Conservation (phyloP, 2,329 filamentous ascomycete genomes). For the Paecilomyces sp. region DNA sequence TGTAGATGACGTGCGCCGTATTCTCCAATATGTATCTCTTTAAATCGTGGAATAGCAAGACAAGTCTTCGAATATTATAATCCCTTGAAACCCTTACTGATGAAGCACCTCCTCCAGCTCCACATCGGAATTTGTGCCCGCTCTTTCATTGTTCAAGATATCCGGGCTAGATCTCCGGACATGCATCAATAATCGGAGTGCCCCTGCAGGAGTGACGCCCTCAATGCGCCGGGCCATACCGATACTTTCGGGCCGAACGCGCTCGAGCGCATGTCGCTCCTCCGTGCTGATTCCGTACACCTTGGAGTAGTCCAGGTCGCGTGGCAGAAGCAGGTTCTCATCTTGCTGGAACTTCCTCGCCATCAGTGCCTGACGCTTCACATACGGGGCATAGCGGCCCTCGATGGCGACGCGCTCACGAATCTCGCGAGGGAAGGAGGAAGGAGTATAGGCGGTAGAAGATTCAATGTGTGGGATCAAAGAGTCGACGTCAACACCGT, state of each 20-base stretch:
- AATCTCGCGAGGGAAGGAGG: constrained; percentile 49
- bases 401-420: constrained; percentile 70
- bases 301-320: constrained; percentile 66
- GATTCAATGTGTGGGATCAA: constrained; percentile 49
- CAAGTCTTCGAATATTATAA: not conserved
- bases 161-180: constrained; percentile 17
- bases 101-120: not conserved
- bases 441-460: constrained; percentile 36
- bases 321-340: constrained; percentile 65
- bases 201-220: constrained; percentile 51
- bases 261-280: constrained; percentile 64
- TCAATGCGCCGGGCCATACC: constrained; percentile 85
- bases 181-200: constrained; percentile 36
- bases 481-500: constrained; percentile 50
- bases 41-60: not conserved
- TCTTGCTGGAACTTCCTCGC: constrained; percentile 66
- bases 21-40: not conserved
- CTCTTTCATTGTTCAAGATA: not conserved
- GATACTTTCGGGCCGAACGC: constrained; percentile 71
- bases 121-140: not conserved
- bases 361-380: constrained; percentile 62
- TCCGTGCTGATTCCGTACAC: constrained; percentile 71
- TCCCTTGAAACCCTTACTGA: not conserved
- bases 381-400: constrained; percentile 79
- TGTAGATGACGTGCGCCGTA: not conserved